Percentiles rank a stretch among this genome's conserved stretches.
phyloP scores from a whole-genome alignment of 1,284 basidiomycete genomes.

The Sporisorium scitamineum region DNA sequence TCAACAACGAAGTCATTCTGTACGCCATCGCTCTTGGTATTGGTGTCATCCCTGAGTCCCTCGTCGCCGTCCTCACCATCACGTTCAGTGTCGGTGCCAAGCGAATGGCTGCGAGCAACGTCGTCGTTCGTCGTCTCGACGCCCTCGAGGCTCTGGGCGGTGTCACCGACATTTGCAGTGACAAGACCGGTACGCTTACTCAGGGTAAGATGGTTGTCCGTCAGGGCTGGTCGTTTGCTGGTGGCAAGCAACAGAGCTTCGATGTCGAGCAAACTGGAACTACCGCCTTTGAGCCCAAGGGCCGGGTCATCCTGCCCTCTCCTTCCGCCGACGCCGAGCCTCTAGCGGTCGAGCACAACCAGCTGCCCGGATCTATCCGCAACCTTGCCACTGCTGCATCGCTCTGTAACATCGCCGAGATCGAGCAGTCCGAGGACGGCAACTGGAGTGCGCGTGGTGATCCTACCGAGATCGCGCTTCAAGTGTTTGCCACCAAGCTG shows the following conservation, averaged over 20 bases:
- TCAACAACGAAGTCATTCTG: conserved; percentile 71
- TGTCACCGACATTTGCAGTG: conserved; percentile 58
- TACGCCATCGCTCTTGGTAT: conserved; percentile 69
- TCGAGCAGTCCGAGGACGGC: conserved; percentile 41
- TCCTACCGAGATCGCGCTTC: conserved; percentile 62
- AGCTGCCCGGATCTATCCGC: conserved; percentile 35
- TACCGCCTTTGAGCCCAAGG: conserved; percentile 56
- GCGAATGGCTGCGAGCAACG: conserved; percentile 63
- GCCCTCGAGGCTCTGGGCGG: conserved; percentile 64
- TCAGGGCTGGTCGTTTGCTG: conserved; percentile 48
- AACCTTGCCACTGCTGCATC: conserved; percentile 56
- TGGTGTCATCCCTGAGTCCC: conserved; percentile 68
- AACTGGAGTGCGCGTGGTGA: conserved; percentile 57
- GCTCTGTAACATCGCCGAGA: conserved; percentile 62
- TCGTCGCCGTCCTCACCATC: conserved; percentile 70
- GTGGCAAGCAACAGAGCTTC: conserved; percentile 34
- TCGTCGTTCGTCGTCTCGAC: conserved; percentile 63
- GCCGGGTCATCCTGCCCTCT: conserved; percentile 32
- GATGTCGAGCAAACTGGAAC: conserved; percentile 54
- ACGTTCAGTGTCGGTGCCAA: conserved; percentile 64
- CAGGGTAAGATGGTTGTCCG: conserved; percentile 66
- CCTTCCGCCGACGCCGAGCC: conserved; percentile 13
- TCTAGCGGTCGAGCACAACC: conserved; percentile 16
- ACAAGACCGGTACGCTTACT: conserved; percentile 66
- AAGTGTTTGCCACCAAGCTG: conserved; percentile 57